These are phyloP conservation scores for Trichoderma gamsii DNA, from an alignment of 495 filamentous ascomycete species.

Conservation along the genomic window DNA sequence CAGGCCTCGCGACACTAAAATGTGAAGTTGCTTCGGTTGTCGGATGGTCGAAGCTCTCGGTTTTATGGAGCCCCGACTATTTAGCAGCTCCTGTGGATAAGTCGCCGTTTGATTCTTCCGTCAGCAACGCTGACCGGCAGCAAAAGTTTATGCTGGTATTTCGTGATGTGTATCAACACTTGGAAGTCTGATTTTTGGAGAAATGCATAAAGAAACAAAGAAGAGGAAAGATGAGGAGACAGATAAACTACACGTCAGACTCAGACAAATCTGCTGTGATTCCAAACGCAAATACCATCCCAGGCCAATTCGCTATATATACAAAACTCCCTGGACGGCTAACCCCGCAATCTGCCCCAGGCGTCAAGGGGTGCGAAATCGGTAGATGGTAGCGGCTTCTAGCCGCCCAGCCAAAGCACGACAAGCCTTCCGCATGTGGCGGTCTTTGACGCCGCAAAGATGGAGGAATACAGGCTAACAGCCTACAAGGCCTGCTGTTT, in stretches of 20 bases:
- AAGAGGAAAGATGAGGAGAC: neutral
- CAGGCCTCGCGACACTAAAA: neutral
- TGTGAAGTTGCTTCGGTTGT: neutral
- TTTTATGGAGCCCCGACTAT: neutral
- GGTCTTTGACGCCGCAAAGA: neutral
- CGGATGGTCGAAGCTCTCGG: neutral
- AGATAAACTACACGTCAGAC: neutral
- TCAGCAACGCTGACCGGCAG: neutral
- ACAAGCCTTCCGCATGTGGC: neutral
- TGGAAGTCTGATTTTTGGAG: neutral
- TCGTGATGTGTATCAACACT: neutral
- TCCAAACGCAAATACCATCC: too few species aligned
- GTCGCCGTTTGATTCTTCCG: neutral
- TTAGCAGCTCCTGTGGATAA: neutral
- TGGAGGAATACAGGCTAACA: too few species aligned
- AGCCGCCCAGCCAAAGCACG: neutral
- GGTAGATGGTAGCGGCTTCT: slow-evolving; percentile 3
- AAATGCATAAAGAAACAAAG: neutral
- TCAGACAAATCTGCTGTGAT: too few species aligned
- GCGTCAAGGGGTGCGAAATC: slow-evolving; percentile 2
- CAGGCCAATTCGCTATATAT: neutral
- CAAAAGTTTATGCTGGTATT: neutral
- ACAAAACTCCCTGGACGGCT: neutral
- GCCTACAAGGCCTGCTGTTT: too few species aligned
- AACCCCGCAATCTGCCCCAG: slow-evolving; percentile 12